These are phyloP conservation scores for Saccharomyces kudriavzevii DNA, from an alignment of 805 yeast species.

Conservation along the genomic window DNA sequence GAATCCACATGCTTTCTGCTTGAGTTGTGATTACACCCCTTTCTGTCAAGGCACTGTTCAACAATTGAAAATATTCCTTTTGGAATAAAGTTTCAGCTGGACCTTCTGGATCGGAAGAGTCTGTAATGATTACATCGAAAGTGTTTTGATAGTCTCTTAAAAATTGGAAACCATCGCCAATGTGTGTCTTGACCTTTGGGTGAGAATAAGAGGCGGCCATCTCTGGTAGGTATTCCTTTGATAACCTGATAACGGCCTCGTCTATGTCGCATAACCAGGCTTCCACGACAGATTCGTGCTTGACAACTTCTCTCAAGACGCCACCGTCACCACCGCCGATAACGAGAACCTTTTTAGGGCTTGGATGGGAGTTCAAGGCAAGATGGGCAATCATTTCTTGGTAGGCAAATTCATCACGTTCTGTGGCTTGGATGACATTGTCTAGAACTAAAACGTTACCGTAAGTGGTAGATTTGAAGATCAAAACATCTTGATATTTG, in stretches of 20 bases:
- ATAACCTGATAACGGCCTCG: constrained; percentile 79
- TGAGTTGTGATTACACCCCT: constrained; percentile 90
- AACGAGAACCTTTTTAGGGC: constrained; percentile 87
- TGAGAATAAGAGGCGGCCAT: constrained; percentile 78
- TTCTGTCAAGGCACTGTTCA: constrained; percentile 80
- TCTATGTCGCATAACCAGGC: constrained; percentile 93
- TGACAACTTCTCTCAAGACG: constrained; percentile 88
- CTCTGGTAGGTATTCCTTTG: constrained; percentile 80
- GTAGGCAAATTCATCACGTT: constrained; percentile 93
- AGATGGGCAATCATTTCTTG: constrained; percentile 98
- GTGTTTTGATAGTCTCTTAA: constrained; percentile 74
- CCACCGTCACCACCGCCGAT: constrained; percentile 99
- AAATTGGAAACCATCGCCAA: constrained; percentile 97
- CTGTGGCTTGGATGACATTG: constrained; percentile 92
- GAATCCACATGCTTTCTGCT: constrained; percentile 93
- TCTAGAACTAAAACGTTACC: constrained; percentile 94
- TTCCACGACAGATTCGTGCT: constrained; percentile 78
- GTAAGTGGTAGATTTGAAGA: constrained; percentile 85
- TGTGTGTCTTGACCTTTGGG: constrained; percentile 83
- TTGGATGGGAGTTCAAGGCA: constrained; percentile 86
- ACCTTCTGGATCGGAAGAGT: constrained; percentile 97
- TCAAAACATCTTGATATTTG: constrained; percentile 85
- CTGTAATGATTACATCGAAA: constrained; percentile 93
- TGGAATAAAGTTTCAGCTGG: constrained; percentile 94
- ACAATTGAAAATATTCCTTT: constrained; percentile 79